Evolutionary conservation across 2,329 filamentous ascomycete genomes (phyloP).

Genomic region (Zymoseptoria pseudotritici): DNA sequence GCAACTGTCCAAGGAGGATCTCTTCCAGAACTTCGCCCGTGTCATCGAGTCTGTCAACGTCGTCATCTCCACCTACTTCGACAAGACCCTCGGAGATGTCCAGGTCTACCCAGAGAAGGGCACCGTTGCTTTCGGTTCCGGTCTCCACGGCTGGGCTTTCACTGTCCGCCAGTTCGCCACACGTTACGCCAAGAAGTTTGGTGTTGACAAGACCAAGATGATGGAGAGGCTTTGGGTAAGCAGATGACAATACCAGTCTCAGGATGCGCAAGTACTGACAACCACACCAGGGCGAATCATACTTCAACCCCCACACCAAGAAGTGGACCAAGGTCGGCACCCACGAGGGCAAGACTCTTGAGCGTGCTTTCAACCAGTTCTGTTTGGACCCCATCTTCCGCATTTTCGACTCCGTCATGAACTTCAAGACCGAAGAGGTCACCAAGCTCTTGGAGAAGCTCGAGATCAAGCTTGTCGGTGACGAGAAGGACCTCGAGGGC

Average conservation of each 20-base stretch:
- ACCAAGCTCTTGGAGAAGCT: constrained; percentile 81
- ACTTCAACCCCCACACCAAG: constrained; percentile 99
- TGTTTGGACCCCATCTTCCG: constrained; percentile 99
- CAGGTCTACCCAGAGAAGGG: constrained; percentile 98
- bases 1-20: constrained; percentile 96
- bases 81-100: constrained; percentile 93
- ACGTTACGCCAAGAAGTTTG: constrained; percentile 99
- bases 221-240: constrained; percentile 98
- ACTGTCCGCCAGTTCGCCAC: constrained; percentile 95
- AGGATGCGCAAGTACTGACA: constrained; percentile 12
- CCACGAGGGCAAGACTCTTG: constrained; percentile 78
- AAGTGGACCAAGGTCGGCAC: constrained; percentile 92
- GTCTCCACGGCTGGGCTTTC: constrained; percentile 99
- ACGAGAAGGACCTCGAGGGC: constrained; percentile 91
- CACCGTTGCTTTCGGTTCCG: constrained; percentile 97
- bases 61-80: constrained; percentile 97
- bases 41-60: constrained; percentile 99
- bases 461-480: constrained; percentile 76
- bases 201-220: constrained; percentile 99
- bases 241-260: neutral
- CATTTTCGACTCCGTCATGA: constrained; percentile 94
- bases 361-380: constrained; percentile 99
- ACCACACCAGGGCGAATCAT: constrained; percentile 74
- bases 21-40: constrained; percentile 99
- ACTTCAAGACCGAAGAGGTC: constrained; percentile 96